Evolutionary conservation across 139 green algal species (phyloP).

Genomic region (Closterium sp.): DNA sequence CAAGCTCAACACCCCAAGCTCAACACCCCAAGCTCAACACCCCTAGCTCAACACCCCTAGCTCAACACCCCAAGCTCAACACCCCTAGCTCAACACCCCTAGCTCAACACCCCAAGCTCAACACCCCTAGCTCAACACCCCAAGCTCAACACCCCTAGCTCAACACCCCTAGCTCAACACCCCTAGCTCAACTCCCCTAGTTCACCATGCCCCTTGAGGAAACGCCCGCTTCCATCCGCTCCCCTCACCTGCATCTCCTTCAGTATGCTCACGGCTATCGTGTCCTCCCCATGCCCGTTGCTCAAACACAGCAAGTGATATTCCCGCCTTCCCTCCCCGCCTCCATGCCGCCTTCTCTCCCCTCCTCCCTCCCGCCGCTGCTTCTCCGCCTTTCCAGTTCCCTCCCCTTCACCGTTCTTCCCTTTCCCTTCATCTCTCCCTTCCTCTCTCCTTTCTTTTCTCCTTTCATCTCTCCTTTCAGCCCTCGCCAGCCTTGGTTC

Average conservation of each 20-base stretch:
- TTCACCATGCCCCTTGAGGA: background rate
- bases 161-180: too few relatives aligned
- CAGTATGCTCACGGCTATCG: constrained; percentile 38
- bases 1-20: too few relatives aligned
- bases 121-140: too few relatives aligned
- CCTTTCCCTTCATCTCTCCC: background rate
- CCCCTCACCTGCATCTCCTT: constrained; percentile 3
- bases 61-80: too few relatives aligned
- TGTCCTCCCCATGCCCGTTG: constrained; percentile 53
- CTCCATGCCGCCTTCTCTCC: background rate
- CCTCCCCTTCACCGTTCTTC: constrained; percentile 1
- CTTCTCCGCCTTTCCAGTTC: background rate
- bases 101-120: too few relatives aligned
- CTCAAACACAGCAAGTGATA: constrained; percentile 44
- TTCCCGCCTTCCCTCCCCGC: background rate
- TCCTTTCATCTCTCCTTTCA: background rate
- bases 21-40: too few relatives aligned
- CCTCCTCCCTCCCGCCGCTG: background rate
- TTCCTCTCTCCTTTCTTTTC: background rate
- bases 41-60: too few relatives aligned
- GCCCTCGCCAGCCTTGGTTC: background rate
- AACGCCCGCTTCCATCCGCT: background rate
- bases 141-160: too few relatives aligned
- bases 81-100: too few relatives aligned
- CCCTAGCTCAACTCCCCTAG: background rate